Conservation (phyloP, 768 basidiomycete genomes). For the Kwoniella europaea region DNA sequence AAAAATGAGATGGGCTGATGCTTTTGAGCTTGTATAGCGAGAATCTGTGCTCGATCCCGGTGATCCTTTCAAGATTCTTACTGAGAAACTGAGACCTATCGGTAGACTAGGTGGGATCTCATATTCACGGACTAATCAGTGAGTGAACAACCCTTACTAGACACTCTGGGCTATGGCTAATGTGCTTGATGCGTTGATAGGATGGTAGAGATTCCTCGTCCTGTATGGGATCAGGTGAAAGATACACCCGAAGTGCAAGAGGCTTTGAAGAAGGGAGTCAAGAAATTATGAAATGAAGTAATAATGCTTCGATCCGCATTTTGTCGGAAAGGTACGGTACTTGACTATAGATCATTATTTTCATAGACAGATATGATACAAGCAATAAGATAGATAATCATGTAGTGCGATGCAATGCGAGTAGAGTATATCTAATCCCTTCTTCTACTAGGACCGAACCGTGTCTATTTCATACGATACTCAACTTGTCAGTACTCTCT, state of each 20-base stretch:
- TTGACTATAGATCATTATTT: background rate
- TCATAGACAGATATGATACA: background rate
- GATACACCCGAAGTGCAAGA: conserved; percentile 44
- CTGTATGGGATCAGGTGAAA: conserved; percentile 60
- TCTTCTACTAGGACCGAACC: conserved; percentile 46
- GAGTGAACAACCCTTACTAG: background rate
- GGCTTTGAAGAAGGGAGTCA: conserved; percentile 24
- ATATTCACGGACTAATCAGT: conserved; percentile 44
- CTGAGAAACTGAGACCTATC: conserved; percentile 52
- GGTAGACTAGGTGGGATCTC: conserved; percentile 65
- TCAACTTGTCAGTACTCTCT: conserved; percentile 3
- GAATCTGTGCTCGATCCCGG: conserved; percentile 46
- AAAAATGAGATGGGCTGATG: no score
- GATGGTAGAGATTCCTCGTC: conserved; percentile 58
- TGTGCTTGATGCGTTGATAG: conserved; percentile 21
- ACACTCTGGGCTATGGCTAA: no score
- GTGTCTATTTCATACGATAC: conserved; percentile 25
- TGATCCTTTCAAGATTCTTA: conserved; percentile 42
- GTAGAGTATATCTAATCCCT: conserved; percentile 29
- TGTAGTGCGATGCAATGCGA: background rate
- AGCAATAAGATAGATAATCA: background rate
- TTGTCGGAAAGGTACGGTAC: background rate
- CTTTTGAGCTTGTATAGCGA: conserved; percentile 24
- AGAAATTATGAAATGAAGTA: conserved; percentile 13
- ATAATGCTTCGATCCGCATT: background rate